Conservation (phyloP, 2,329 filamentous ascomycete species). For the Pseudogymnoascus sp. region DNA sequence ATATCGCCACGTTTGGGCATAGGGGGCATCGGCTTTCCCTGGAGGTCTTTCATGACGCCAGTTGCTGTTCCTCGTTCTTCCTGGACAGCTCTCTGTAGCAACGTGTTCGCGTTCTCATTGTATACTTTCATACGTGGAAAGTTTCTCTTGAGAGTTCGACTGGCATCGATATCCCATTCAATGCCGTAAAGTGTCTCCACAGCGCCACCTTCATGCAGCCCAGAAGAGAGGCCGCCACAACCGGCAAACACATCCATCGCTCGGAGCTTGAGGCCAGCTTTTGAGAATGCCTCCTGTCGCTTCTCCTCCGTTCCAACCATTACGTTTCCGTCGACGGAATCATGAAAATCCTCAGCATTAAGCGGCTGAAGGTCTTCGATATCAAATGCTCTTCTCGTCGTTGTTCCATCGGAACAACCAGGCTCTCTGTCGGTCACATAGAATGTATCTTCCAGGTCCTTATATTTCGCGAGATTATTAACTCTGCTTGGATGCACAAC, state of each 20-base stretch:
- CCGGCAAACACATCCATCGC: slow-evolving; percentile 10
- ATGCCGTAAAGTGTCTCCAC: slow-evolving; percentile 1
- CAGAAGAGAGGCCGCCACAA: neutral
- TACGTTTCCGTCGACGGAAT: neutral
- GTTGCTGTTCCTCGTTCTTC: slow-evolving; percentile 5
- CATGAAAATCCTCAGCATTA: neutral
- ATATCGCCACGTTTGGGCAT: slow-evolving; percentile 16
- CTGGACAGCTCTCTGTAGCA: slow-evolving; percentile 13
- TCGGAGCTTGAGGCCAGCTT: slow-evolving; percentile 1
- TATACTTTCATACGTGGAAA: slow-evolving; percentile 9
- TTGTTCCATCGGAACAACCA: neutral
- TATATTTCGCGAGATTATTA: slow-evolving; percentile 16
- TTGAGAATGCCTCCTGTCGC: neutral
- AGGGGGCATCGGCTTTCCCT: slow-evolving; percentile 10
- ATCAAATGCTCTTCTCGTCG: neutral
- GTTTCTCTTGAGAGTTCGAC: neutral
- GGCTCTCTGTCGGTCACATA: slow-evolving; percentile 15
- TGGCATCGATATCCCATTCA: slow-evolving; percentile 3
- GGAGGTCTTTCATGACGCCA: slow-evolving; percentile 10
- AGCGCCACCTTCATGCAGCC: neutral
- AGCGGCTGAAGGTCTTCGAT: slow-evolving; percentile 7
- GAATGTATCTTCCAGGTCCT: slow-evolving; percentile 17
- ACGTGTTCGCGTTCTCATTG: slow-evolving; percentile 14
- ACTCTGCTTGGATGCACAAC: slow-evolving; percentile 15
- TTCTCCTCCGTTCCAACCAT: neutral